phyloP scores from a whole-genome alignment of 805 yeast genomes.

The Wickerhamiella cacticola region DNA sequence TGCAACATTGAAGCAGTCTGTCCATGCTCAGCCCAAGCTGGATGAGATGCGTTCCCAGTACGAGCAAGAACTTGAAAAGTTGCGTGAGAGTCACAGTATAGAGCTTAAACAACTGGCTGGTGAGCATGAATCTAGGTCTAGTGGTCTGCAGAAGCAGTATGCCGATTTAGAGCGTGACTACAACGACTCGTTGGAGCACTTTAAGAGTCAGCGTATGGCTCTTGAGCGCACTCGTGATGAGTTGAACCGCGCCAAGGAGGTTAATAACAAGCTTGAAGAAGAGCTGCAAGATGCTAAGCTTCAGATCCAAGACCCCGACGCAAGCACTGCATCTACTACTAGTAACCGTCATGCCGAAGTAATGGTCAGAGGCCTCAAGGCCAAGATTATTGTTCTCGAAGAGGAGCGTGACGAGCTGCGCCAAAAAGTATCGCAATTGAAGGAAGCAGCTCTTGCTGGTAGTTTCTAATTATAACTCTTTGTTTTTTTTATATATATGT shows the following conservation, averaged over 20 bases:
- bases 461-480: neutral
- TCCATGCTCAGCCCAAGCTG: conserved; percentile 15
- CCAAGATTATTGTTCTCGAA: conserved; percentile 65
- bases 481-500: neutral
- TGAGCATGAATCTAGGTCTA: neutral
- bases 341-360: conserved; percentile 48
- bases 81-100: conserved; percentile 18
- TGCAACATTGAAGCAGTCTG: conserved; percentile 18
- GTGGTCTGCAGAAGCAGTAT: conserved; percentile 20
- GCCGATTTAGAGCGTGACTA: conserved; percentile 50
- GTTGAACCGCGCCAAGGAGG: conserved; percentile 45
- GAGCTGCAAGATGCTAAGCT: conserved; percentile 62
- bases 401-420: conserved; percentile 71
- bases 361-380: conserved; percentile 70
- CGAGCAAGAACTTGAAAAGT: conserved; percentile 2
- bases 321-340: conserved; percentile 26
- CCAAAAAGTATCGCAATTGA: conserved; percentile 22
- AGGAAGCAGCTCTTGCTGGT: conserved; percentile 25
- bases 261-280: conserved; percentile 42
- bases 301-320: conserved; percentile 28
- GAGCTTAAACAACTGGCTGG: conserved; percentile 30
- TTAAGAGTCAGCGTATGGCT: conserved; percentile 64
- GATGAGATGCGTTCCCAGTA: neutral
- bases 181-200: conserved; percentile 56
- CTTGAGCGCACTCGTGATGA: conserved; percentile 64